Evolutionary conservation across 345 rosid species (phyloP).

Genomic region (Syzygium aqueum): DNA sequence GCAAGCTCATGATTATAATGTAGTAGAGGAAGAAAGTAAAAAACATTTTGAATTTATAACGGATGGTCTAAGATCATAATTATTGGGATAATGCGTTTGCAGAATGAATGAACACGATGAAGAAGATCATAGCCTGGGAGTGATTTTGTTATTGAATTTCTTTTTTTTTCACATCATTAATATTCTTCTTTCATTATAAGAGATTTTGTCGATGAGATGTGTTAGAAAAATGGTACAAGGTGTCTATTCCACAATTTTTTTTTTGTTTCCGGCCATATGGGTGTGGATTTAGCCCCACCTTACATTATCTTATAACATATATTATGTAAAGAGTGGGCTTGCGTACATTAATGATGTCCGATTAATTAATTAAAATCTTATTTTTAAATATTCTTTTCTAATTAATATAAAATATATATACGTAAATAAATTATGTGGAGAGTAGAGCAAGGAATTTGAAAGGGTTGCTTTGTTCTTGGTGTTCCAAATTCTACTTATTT

Average conservation of each 20-base stretch:
- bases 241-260: not conserved
- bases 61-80: not conserved
- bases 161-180: not conserved
- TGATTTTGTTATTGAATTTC: not conserved
- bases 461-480: not conserved
- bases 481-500: not conserved
- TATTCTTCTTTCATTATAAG: not conserved
- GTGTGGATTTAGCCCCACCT: not conserved
- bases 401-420: too few species aligned
- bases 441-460: not conserved
- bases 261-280: too few species aligned
- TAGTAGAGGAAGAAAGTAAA: not conserved
- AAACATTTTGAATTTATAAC: not conserved
- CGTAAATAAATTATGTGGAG: not conserved
- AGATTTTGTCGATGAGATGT: not conserved
- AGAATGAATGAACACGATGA: not conserved
- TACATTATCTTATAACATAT: not conserved
- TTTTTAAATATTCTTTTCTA: not conserved
- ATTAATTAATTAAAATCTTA: not conserved
- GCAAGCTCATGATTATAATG: not conserved
- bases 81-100: not conserved
- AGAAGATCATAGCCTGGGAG: not conserved
- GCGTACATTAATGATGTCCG: not conserved
- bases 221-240: not conserved
- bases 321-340: not conserved